Evolutionary conservation across 441 rosid species (phyloP).

Genomic region (Lepidium campestre): DNA sequence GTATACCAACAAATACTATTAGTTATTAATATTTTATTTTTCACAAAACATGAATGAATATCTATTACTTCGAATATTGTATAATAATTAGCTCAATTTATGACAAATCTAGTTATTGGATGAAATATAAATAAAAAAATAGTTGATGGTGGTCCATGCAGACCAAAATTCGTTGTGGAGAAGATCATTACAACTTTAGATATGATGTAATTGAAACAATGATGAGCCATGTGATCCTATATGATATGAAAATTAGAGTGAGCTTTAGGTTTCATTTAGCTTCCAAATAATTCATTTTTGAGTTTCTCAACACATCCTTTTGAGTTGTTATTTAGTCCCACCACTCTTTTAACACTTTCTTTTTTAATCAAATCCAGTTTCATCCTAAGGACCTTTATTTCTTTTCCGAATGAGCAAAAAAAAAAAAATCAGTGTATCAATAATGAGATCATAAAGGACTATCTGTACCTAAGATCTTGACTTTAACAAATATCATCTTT

Average conservation of each 20-base stretch:
- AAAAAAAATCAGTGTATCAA: slow-evolving; percentile 11
- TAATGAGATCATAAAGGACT: slow-evolving; percentile 26
- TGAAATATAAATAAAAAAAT: not conserved
- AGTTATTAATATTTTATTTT: not conserved
- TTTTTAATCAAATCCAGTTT: not conserved
- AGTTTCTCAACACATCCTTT: slow-evolving; percentile 22
- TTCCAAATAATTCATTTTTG: slow-evolving; percentile 20
- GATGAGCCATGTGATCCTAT: slow-evolving; percentile 31
- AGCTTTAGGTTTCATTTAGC: slow-evolving; percentile 18
- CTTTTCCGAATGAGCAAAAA: not conserved
- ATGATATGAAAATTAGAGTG: slow-evolving; percentile 18
- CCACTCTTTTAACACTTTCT: not conserved
- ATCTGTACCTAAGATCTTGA: slow-evolving; percentile 28
- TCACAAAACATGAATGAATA: not conserved
- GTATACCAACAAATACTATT: not conserved
- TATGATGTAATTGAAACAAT: slow-evolving; percentile 25
- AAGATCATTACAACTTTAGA: slow-evolving; percentile 33
- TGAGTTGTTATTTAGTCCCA: slow-evolving; percentile 29
- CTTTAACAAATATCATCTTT: not conserved
- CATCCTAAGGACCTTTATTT: not conserved
- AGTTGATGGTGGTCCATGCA: slow-evolving; percentile 26
- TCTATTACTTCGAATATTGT: not conserved
- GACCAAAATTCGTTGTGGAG: slow-evolving; percentile 27
- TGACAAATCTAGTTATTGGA: not conserved
- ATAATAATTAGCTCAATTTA: slow-evolving; percentile 8